phyloP scores from a whole-genome alignment of 768 basidiomycete genomes.

The Krasilnikovozyma curviuscula region DNA sequence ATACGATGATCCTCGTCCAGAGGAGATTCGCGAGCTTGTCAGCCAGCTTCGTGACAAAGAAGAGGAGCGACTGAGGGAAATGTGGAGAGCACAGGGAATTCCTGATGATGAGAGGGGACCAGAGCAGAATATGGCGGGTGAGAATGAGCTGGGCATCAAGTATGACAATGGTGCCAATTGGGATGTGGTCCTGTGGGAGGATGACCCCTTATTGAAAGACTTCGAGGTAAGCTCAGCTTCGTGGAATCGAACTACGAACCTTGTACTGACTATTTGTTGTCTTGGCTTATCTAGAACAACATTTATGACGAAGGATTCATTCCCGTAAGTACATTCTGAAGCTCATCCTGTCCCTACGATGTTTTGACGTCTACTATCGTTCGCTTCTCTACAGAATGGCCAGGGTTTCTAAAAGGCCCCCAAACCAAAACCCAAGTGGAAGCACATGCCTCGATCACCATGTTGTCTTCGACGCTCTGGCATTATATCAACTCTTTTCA shows the following conservation, averaged over 20 bases:
- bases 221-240: conserved; percentile 2
- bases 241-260: not conserved
- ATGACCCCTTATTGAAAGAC: conserved; percentile 8
- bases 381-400: no score
- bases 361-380: no score
- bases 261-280: not conserved
- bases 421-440: no score
- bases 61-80: not conserved
- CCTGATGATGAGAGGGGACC: conserved; percentile 6
- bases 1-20: conserved; percentile 4
- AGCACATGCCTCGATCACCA: no score
- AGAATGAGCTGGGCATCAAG: conserved; percentile 6
- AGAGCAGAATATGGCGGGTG: conserved; percentile 3
- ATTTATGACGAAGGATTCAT: conserved; percentile 4
- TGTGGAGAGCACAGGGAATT: conserved; percentile 6
- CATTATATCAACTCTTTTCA: no score
- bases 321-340: no score
- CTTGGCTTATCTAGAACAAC: not conserved
- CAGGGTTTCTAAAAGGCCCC: no score
- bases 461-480: no score
- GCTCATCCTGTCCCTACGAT: no score
- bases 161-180: not conserved
- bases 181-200: conserved; percentile 2
- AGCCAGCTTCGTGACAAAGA: not conserved
- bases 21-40: not conserved